Evolutionary conservation across 2,329 filamentous ascomycete species (phyloP), one percentile per base, ranked within the genome.

Genomic region (Claviceps spartinae): DNA sequence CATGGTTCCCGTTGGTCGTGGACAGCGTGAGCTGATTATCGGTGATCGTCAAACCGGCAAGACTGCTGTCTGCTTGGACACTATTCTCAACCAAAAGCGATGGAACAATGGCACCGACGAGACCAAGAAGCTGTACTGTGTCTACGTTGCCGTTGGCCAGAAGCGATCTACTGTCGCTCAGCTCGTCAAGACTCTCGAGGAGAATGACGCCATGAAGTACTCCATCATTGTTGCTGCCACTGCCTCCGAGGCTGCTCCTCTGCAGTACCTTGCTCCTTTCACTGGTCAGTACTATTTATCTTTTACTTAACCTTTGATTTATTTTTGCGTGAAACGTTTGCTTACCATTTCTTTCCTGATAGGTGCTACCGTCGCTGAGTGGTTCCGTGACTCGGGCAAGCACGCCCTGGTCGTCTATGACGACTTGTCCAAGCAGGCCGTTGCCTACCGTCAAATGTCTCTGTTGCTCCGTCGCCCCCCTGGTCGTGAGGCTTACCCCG

Each of bases 141-240:
- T 98, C 75, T 98, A 98, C 83, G 93, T 97, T 66, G 93, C 93
- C 68, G 84, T 98, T 65, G 93, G 93, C 68, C 93, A 98, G 83
- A 98, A 98, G 85, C 89, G 93, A 73, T 97, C 93, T 64, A 98
- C 93, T 63, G 91, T 98, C 65, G 93, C 93, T 62, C 93, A 98
- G 82, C 85, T 98, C 66, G 93, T 98, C 80, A 89, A 97, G 87
- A 97, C 93, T 59, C 88, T 98, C 54, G 91, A 97, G 83, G 91
- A 97, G 85, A 95, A 96, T 73, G 90, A 97, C 65, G 89, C 93
- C 69, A 95, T 98, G 89, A 95, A 96, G 79, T 98, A 97, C 82
- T 84, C 79, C 61, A 83, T 95, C 61, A 72, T 98, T 60, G 88
- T 97, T 61, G 93, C 93, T 61, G 93, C 93, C 65, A 98, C 93